phyloP scores from a whole-genome alignment of 768 basidiomycete genomes.

The Phylloporus rhodoxanthus region DNA sequence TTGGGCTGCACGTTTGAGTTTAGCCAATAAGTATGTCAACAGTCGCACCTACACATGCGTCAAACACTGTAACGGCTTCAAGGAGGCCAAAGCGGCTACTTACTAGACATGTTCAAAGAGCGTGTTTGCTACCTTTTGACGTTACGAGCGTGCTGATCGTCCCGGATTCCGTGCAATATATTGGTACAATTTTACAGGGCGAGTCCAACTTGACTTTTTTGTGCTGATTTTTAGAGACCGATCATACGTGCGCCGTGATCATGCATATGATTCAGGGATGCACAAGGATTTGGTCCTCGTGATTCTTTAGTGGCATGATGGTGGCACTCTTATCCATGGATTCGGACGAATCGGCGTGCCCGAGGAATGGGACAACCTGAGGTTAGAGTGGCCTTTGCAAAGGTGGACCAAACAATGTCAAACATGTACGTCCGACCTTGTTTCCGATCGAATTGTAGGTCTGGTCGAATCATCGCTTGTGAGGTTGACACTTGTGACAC shows the following conservation, averaged over 20 bases:
- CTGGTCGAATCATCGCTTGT: not conserved
- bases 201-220: slow-evolving; percentile 1
- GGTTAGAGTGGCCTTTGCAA: too few species aligned
- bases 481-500: not conserved
- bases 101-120: not conserved
- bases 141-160: slow-evolving; percentile 1
- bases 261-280: too few species aligned
- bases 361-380: too few species aligned
- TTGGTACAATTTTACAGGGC: not conserved
- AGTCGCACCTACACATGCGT: not conserved
- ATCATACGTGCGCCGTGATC: too few species aligned
- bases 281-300: not conserved
- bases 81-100: not conserved
- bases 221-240: slow-evolving; percentile 3
- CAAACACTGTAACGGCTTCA: not conserved
- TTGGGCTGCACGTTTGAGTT: not conserved
- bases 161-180: slow-evolving; percentile 1
- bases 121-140: not conserved
- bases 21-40: not conserved
- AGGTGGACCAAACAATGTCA: not conserved
- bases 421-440: not conserved
- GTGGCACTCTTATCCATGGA: not conserved
- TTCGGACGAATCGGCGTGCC: not conserved
- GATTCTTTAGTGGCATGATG: not conserved
- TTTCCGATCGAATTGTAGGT: not conserved